Conservation (phyloP, 1,284 basidiomycete genomes). For the Ganoderma meredithae region DNA sequence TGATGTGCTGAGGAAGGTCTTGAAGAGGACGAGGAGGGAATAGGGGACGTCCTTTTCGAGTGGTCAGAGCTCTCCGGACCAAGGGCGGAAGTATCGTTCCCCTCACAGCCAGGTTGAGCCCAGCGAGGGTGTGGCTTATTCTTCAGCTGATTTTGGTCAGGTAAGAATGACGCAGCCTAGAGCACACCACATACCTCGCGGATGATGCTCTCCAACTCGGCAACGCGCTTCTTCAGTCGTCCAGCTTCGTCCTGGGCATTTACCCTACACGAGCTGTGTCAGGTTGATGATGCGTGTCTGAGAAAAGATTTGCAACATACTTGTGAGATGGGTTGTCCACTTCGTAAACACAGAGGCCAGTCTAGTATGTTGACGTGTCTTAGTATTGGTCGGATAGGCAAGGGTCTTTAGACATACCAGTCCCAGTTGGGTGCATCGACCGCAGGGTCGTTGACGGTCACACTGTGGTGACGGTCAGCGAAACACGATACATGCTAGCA, state of each 20-base stretch:
- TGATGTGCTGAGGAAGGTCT: slow-evolving; percentile 14
- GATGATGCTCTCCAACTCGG: slow-evolving; percentile 85
- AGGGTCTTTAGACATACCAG: slow-evolving; percentile 52
- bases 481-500: slow-evolving; percentile 5
- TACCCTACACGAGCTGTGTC: slow-evolving; percentile 31
- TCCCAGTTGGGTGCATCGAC: slow-evolving; percentile 77
- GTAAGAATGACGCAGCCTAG: slow-evolving; percentile 15
- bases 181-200: slow-evolving; percentile 60
- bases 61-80: slow-evolving; percentile 8
- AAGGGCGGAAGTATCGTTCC: slow-evolving; percentile 27
- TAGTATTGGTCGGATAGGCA: neutral
- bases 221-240: slow-evolving; percentile 75
- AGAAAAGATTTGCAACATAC: slow-evolving; percentile 34
- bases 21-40: slow-evolving; percentile 17
- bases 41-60: slow-evolving; percentile 7
- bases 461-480: slow-evolving; percentile 52
- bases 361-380: slow-evolving; percentile 50
- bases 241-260: slow-evolving; percentile 63
- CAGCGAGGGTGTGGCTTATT: slow-evolving; percentile 78
- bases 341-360: slow-evolving; percentile 85
- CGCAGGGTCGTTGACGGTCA: slow-evolving; percentile 75
- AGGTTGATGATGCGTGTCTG: neutral
- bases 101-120: slow-evolving; percentile 48
- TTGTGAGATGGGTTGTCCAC: slow-evolving; percentile 77
- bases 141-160: slow-evolving; percentile 51